phyloP scores from a whole-genome alignment of 2,329 filamentous ascomycete genomes.

The Pseudogymnoascus sp. region DNA sequence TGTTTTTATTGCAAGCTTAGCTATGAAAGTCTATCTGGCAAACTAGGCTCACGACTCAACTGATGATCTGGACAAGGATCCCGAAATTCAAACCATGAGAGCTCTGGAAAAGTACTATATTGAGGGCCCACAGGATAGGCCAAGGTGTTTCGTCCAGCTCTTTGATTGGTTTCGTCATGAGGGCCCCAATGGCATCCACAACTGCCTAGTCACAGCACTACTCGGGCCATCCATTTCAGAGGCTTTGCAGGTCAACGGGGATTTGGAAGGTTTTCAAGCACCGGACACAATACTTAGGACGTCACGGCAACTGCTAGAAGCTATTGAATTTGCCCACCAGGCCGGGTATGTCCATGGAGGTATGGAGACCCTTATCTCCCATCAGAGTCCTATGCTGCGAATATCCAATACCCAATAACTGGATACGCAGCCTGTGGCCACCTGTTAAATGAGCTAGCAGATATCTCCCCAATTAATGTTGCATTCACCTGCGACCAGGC shows the following conservation, averaged over 20 bases:
- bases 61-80: neutral
- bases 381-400: neutral
- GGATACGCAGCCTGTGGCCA: neutral
- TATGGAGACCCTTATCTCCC: neutral
- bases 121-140: conserved; percentile 10
- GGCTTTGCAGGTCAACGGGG: neutral
- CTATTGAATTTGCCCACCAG: neutral
- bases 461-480: neutral
- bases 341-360: neutral
- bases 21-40: neutral
- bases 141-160: conserved; percentile 28
- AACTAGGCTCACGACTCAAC: neutral
- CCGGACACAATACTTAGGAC: neutral
- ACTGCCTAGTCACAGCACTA: conserved; percentile 34
- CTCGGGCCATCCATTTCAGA: neutral
- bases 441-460: neutral
- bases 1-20: neutral
- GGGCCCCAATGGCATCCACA: conserved; percentile 37
- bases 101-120: neutral
- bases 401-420: neutral
- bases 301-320: neutral
- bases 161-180: conserved; percentile 30
- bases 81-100: neutral
- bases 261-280: neutral
- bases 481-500: neutral